Base-by-base conservation (phyloP, 202 grass and related monocot species). In the Elaeis oleifera region DNA sequence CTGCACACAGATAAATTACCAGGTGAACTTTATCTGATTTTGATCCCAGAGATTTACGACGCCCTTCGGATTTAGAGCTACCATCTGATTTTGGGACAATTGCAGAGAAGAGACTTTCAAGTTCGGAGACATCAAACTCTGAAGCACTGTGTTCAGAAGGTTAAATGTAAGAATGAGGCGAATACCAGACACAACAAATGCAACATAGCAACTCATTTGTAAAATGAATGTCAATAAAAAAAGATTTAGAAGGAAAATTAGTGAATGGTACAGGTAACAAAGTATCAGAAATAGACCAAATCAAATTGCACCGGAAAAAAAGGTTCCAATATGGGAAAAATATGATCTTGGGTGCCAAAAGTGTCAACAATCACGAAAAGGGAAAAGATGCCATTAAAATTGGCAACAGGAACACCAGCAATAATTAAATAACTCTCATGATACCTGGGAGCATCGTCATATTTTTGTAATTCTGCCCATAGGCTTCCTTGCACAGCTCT, bases 1-100 rank as follows among this genome's bases (percentile, higher is more conserved):
- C 8, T 44, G 0, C 2, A 1, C 3, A 5, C 9, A 44, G 9
- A 54, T 44, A 61, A 78, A 76, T 89, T 89, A 97, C 92, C 36
- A 99, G 77, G 69, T 99, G 88, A 72, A 99, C 94, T 82, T 89
- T 99, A 58, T 99, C 94, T 58, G 82, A 83, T 81, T 92, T 99
- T 59, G 85, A 89, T 24, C 94, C 88, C 72, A 99, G 84, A 62
- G 94, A 99, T 72, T 99, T 99, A 69, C 88, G 81, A 49, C 94
- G 79, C 21, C 80, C 73, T 18, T 89, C 94, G 39, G 77, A 81
- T 74, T 89, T 99, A 23, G 80, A 92, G 54, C 72, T 86, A 31
- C 76, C 67, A 54, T 80, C 75, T 20, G 74, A 63, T 74, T 96
- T 96, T 61, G 82, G 85, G 58, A 99, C 72, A 15, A 77, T 82